phyloP scores from a whole-genome alignment of 306 rosid genomes.

The Clitoria ternatea region DNA sequence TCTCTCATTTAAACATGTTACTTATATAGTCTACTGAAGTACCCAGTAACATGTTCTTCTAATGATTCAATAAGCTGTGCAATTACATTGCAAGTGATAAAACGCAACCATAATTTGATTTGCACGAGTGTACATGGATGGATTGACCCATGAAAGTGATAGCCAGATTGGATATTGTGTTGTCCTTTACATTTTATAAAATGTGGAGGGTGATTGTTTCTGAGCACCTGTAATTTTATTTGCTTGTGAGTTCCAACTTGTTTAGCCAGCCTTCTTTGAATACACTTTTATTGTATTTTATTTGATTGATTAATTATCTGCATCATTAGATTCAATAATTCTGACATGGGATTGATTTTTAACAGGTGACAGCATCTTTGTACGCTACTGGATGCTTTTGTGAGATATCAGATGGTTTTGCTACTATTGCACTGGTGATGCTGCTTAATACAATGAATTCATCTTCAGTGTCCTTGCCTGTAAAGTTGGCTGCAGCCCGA shows the following conservation, averaged over 20 bases:
- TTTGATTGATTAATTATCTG: slow-evolving; percentile 14
- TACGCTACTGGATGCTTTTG: slow-evolving; percentile 86
- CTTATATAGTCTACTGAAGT: neutral
- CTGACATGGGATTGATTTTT: slow-evolving; percentile 21
- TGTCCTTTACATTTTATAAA: slow-evolving; percentile 6
- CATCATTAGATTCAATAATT: slow-evolving; percentile 6
- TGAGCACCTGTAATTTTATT: neutral
- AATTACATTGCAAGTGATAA: neutral
- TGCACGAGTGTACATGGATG: neutral
- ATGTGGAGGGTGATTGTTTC: neutral
- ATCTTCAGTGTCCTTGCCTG: slow-evolving; percentile 32
- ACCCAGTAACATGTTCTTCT: neutral
- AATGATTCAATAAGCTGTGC: slow-evolving; percentile 1
- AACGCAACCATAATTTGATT: slow-evolving; percentile 9
- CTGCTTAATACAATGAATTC: slow-evolving; percentile 52
- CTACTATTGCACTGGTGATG: slow-evolving; percentile 57
- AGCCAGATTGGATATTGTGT: neutral
- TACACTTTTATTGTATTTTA: neutral
- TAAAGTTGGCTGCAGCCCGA: slow-evolving; percentile 59
- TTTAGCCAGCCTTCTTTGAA: slow-evolving; percentile 2
- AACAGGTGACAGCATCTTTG: slow-evolving; percentile 66
- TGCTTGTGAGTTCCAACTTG: neutral
- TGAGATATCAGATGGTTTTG: slow-evolving; percentile 79
- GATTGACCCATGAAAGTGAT: slow-evolving; percentile 1
- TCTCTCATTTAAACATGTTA: neutral